Evolutionary conservation across 2,329 filamentous ascomycete genomes (phyloP), one percentile per base, ranked within the genome.

Genomic region (Cercospora zeae-maydis): DNA sequence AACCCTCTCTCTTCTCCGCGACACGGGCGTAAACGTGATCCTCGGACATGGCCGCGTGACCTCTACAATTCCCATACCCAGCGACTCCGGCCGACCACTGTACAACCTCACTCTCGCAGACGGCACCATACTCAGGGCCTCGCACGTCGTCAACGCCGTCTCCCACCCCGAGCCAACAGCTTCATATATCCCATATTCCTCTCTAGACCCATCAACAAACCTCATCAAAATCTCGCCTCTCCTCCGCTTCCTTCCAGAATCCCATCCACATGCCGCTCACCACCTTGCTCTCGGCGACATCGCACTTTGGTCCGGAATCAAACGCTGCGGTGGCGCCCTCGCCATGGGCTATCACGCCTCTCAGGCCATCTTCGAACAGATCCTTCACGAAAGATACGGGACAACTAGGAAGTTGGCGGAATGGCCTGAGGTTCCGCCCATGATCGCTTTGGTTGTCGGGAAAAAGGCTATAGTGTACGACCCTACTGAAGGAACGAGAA

Each of bases 311-410:
- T 84, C 87, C 0, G 90, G 89, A 47, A 92, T 93, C 78, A 93
- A 92, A 79, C 87, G 90, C 49, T 91, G 88, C 70, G 90, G 90
- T 24, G 84, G 81, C 14, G 90, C 90, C 34, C 90, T 93, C 83
- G 84, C 89, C 71, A 86, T 88, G 80, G 90, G 89, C 37, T 84
- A 87, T 70, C 81, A 83, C 64, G 84, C 84, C 2, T 89, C 86
- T 6, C 76, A 82, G 58, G 93, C 93, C 72, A 83, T 89, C 59
- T 83, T 90, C 76, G 84, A 88, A 75, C 77, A 81, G 24, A 85
- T 90, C 72, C 74, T 85, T 49, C 71, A 78, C 58, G 74, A 75
- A 36, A 69, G 79, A 9, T 56, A 62, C 9, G 55, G 42, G 1
- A 52, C 45, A 8, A 24, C 59, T 27, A 59, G 51, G 11, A 58